phyloP scores from a whole-genome alignment of 2,329 filamentous ascomycete genomes.

The Diaporthe sp. region DNA sequence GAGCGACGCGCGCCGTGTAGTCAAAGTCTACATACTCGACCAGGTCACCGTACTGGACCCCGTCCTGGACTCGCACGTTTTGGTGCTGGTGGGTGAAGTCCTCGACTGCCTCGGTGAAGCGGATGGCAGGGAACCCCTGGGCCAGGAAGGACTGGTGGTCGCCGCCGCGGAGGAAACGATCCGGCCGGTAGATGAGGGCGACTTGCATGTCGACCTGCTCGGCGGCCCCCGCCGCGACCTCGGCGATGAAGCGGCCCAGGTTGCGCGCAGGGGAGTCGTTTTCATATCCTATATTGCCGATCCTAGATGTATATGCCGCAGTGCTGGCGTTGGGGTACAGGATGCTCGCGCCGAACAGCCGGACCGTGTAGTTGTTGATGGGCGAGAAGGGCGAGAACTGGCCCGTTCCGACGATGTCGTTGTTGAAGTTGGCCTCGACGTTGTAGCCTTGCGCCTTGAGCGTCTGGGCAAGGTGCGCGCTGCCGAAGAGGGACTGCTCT shows the following conservation, averaged over 20 bases:
- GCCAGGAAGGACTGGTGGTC: slow-evolving; percentile 69
- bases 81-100: slow-evolving; percentile 71
- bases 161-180: slow-evolving; percentile 68
- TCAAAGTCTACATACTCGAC: slow-evolving; percentile 70
- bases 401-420: slow-evolving; percentile 69
- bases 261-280: slow-evolving; percentile 62
- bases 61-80: slow-evolving; percentile 62
- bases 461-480: slow-evolving; percentile 64
- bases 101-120: slow-evolving; percentile 71
- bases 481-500: slow-evolving; percentile 68
- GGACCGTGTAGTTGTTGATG: slow-evolving; percentile 58
- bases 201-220: slow-evolving; percentile 66
- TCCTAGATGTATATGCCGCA: slow-evolving; percentile 32
- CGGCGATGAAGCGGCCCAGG: slow-evolving; percentile 67
- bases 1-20: slow-evolving; percentile 65
- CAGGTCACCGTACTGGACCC: slow-evolving; percentile 67
- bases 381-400: slow-evolving; percentile 54
- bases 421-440: slow-evolving; percentile 70
- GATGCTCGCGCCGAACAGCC: slow-evolving; percentile 57
- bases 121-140: slow-evolving; percentile 66
- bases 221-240: slow-evolving; percentile 62
- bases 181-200: slow-evolving; percentile 67
- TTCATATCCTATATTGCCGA: slow-evolving; percentile 57
- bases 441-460: slow-evolving; percentile 65
- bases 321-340: slow-evolving; percentile 38